Evolutionary conservation across 768 basidiomycete genomes (phyloP).

Genomic region (Mycena haematopus): DNA sequence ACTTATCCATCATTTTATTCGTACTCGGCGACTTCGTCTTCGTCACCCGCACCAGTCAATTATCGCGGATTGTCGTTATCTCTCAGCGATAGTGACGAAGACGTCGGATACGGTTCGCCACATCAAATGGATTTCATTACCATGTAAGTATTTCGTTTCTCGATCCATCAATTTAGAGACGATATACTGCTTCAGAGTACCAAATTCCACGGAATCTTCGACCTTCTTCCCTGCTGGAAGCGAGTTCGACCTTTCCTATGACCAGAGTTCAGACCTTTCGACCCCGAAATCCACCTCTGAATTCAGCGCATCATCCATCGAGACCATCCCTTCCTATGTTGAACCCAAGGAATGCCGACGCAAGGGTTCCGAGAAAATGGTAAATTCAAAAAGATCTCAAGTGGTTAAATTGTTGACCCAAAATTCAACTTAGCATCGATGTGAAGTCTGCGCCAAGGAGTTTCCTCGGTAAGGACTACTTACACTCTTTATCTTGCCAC

Average conservation of each 20-base stretch:
- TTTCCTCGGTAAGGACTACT: constrained; percentile 51
- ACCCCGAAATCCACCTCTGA: constrained; percentile 2
- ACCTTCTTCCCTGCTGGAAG: neutral
- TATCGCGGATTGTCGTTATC: neutral
- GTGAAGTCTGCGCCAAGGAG: constrained; percentile 54
- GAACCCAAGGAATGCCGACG: neutral
- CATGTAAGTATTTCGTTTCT: constrained; percentile 8
- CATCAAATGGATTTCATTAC: constrained; percentile 19
- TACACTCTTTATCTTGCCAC: neutral
- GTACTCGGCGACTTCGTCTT: neutral
- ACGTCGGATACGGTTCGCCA: neutral
- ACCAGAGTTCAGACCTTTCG: neutral
- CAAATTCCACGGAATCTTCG: neutral
- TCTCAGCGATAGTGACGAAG: constrained; percentile 3
- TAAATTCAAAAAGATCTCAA: neutral
- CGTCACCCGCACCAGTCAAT: neutral
- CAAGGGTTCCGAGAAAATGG: constrained; percentile 48
- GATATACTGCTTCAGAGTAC: constrained; percentile 9
- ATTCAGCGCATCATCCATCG: neutral
- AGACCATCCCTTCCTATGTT: neutral
- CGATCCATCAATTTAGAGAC: neutral
- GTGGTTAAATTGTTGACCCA: neutral
- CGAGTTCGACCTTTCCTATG: neutral
- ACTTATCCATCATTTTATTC: neutral
- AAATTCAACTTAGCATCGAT: constrained; percentile 44